Percentiles rank a stretch among this genome's conserved stretches.
Evolutionary conservation across 768 basidiomycete genomes (phyloP).

Genomic region (Lactarius deliciosus): DNA sequence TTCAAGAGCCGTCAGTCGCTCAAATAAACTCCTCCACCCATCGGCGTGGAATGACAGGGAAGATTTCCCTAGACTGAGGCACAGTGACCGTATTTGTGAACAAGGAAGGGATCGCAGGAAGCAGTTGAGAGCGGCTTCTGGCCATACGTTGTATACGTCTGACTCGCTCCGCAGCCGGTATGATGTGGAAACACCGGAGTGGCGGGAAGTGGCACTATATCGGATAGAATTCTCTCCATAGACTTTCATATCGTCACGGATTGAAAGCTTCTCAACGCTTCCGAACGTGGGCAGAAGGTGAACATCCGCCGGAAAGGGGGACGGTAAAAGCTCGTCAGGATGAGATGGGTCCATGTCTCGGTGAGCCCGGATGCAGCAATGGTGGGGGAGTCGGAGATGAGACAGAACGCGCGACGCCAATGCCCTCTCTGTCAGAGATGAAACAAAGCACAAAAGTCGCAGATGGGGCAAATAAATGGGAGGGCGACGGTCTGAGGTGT

Average conservation of each 20-base stretch:
- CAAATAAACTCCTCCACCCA: slow-evolving; percentile 25
- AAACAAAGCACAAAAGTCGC: slow-evolving; percentile 25
- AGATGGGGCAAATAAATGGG: slow-evolving; percentile 22
- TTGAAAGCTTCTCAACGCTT: slow-evolving; percentile 21
- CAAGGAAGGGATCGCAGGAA: slow-evolving; percentile 26
- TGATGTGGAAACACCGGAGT: slow-evolving; percentile 27
- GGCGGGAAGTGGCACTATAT: slow-evolving; percentile 26
- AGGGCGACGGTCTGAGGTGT: slow-evolving; percentile 17
- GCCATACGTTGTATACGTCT: slow-evolving; percentile 19
- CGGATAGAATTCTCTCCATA: slow-evolving; percentile 26
- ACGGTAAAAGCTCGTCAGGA: slow-evolving; percentile 22
- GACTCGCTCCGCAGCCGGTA: slow-evolving; percentile 21
- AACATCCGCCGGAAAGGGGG: slow-evolving; percentile 24
- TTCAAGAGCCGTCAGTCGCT: slow-evolving; percentile 15
- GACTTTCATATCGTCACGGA: slow-evolving; percentile 23
- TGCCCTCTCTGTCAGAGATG: slow-evolving; percentile 23
- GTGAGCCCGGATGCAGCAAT: slow-evolving; percentile 25
- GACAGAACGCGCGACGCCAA: slow-evolving; percentile 21
- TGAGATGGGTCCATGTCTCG: slow-evolving; percentile 30
- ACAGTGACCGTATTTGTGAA: slow-evolving; percentile 20
- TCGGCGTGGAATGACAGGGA: slow-evolving; percentile 18
- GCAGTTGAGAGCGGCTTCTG: slow-evolving; percentile 22
- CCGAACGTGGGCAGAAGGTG: slow-evolving; percentile 15
- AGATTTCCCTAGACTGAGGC: slow-evolving; percentile 19
- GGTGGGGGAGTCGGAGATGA: slow-evolving; percentile 24